These are phyloP conservation scores for Suillus tomentosus DNA, from an alignment of 768 basidiomycete genomes.

Conservation along the genomic window DNA sequence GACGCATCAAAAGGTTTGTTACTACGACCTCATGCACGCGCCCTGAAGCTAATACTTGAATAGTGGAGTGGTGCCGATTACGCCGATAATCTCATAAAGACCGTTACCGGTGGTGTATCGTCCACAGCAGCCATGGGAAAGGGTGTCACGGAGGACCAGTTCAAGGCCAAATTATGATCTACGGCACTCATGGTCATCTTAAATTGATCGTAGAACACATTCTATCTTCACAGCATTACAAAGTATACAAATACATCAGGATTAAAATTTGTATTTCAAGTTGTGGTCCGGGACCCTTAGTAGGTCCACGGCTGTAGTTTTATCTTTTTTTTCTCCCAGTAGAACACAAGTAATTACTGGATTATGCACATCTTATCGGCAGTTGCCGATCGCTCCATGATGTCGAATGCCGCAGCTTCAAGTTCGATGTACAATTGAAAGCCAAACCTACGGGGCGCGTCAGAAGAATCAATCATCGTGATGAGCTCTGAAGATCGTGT, in stretches of 20 bases:
- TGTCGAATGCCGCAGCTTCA: background rate
- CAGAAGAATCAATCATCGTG: slow-evolving; percentile 4
- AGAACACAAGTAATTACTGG: background rate
- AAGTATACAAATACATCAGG: slow-evolving; percentile 7
- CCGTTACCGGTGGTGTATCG: slow-evolving; percentile 95
- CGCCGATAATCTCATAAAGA: slow-evolving; percentile 88
- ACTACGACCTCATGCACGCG: background rate
- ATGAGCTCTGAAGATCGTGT: slow-evolving; percentile 71
- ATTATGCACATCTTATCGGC: slow-evolving; percentile 1
- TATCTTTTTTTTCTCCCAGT: background rate
- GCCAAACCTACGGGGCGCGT: background rate
- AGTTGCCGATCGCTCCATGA: slow-evolving; percentile 3
- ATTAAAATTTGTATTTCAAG: background rate
- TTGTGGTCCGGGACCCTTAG: background rate
- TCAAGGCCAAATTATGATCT: slow-evolving; percentile 50
- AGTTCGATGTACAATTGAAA: background rate
- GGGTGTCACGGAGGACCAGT: slow-evolving; percentile 92
- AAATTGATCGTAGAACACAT: background rate
- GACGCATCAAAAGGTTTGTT: slow-evolving; percentile 89
- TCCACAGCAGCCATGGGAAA: slow-evolving; percentile 99
- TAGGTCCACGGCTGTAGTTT: background rate
- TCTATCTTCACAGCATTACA: background rate
- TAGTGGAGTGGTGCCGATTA: slow-evolving; percentile 97
- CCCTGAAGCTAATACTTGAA: slow-evolving; percentile 18
- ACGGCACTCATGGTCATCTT: background rate